A percentile compares a stretch with the other conserved stretches of the same genome.
phyloP scores from a whole-genome alignment of 305 asterid genomes.

The Ilex paraguariensis region DNA sequence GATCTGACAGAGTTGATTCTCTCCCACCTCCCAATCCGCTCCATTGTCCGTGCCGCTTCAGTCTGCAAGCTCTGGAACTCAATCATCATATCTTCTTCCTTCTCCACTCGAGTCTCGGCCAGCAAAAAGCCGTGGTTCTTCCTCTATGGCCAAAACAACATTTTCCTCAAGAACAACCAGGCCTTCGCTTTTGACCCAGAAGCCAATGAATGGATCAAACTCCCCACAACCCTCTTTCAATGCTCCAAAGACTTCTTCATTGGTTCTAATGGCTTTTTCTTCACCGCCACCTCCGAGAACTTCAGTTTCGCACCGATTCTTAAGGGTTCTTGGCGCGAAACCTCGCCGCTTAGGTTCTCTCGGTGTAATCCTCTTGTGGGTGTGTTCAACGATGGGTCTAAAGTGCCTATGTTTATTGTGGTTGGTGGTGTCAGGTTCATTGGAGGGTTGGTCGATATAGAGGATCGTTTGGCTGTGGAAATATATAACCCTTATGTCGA shows the following conservation, averaged over 20 bases:
- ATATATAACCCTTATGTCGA: constrained; percentile 21
- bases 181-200: constrained; percentile 29
- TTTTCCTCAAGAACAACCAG: constrained; percentile 5
- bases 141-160: constrained; percentile 13
- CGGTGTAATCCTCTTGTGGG: constrained; percentile 19
- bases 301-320: constrained; percentile 20
- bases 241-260: constrained; percentile 3
- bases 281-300: constrained; percentile 11
- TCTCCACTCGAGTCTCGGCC: constrained; percentile 12
- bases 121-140: constrained; percentile 27
- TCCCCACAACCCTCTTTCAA: constrained; percentile 9
- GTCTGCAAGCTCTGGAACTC: constrained; percentile 41
- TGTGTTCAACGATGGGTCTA: constrained; percentile 8
- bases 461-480: constrained; percentile 22
- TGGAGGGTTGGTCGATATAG: constrained; percentile 9
- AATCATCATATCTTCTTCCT: constrained; percentile 17
- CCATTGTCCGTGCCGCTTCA: constrained; percentile 28
- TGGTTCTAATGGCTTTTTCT: constrained; percentile 20
- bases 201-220: constrained; percentile 25
- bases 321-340: constrained; percentile 14
- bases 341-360: constrained; percentile 17
- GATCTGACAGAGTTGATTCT: constrained; percentile 32
- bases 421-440: constrained; percentile 19
- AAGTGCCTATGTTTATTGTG: constrained; percentile 15
- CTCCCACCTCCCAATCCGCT: constrained; percentile 29